Conservation (phyloP, 2,329 filamentous ascomycete species). For the Orbilia oligospora region DNA sequence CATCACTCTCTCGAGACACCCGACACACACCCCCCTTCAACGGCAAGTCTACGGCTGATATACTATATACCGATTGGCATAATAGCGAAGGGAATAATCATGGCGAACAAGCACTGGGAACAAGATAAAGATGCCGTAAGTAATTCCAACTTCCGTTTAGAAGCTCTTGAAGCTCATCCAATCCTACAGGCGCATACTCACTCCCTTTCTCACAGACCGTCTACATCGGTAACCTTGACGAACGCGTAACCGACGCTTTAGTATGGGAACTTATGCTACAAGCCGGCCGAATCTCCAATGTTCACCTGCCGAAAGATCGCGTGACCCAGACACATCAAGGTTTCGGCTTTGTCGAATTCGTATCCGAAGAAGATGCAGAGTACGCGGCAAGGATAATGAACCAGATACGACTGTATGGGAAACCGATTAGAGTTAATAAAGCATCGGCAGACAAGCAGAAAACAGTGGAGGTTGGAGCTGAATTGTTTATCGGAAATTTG, state of each 20-base stretch:
- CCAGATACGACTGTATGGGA: constrained; percentile 90
- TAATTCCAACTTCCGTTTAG: background rate
- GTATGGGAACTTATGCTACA: constrained; percentile 99
- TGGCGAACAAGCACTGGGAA: constrained; percentile 75
- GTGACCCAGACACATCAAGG: constrained; percentile 97
- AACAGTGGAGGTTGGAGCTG: constrained; percentile 91
- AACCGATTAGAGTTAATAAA: constrained; percentile 97
- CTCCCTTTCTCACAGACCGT: constrained; percentile 73
- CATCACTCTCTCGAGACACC: background rate
- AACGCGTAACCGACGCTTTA: constrained; percentile 89
- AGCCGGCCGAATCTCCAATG: constrained; percentile 95
- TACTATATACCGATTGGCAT: constrained; percentile 5
- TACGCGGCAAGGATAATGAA: constrained; percentile 98
- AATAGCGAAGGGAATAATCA: constrained; percentile 6
- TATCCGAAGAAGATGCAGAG: constrained; percentile 93
- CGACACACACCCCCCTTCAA: background rate
- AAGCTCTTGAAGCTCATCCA: constrained; percentile 47
- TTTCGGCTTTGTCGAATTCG: constrained; percentile 99
- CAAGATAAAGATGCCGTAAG: constrained; percentile 64
- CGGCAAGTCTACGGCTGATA: background rate
- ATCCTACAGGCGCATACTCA: constrained; percentile 75
- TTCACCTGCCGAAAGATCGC: constrained; percentile 97
- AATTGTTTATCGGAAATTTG: constrained; percentile 96
- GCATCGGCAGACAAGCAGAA: constrained; percentile 93
- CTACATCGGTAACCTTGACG: constrained; percentile 98